Conservation (phyloP, 2,329 filamentous ascomycete species). For the Thielaviopsis punctulata region DNA sequence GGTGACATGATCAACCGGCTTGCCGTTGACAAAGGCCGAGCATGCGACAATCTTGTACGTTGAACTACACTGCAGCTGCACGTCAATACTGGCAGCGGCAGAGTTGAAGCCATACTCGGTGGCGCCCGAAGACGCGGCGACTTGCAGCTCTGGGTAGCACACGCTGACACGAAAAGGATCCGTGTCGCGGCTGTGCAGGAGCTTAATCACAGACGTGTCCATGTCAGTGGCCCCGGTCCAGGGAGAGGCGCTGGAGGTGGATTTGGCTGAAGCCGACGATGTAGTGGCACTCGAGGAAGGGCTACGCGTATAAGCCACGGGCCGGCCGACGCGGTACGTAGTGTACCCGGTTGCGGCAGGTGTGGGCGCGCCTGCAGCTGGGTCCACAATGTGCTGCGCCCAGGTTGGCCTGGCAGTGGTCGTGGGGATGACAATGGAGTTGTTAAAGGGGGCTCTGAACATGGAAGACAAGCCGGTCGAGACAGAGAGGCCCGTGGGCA, state of each 20-base stretch:
- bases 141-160: constrained; percentile 5
- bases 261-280: background rate
- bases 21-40: constrained; percentile 5
- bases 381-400: background rate
- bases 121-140: background rate
- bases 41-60: constrained; percentile 2
- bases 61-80: background rate
- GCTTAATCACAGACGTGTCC: background rate
- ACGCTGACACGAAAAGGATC: background rate
- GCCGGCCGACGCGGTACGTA: constrained; percentile 1
- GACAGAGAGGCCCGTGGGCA: background rate
- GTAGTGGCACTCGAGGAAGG: background rate
- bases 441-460: background rate
- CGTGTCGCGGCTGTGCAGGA: background rate
- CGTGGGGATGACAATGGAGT: background rate
- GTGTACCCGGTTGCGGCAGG: background rate
- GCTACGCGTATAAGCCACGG: background rate
- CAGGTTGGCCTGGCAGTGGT: background rate
- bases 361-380: background rate
- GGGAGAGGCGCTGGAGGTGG: background rate
- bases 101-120: constrained; percentile 5
- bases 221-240: background rate
- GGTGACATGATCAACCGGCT: background rate
- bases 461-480: background rate
- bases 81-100: background rate